Base-by-base conservation (phyloP, 2,329 filamentous ascomycete genomes). In the Chalaropsis ovoidea region DNA sequence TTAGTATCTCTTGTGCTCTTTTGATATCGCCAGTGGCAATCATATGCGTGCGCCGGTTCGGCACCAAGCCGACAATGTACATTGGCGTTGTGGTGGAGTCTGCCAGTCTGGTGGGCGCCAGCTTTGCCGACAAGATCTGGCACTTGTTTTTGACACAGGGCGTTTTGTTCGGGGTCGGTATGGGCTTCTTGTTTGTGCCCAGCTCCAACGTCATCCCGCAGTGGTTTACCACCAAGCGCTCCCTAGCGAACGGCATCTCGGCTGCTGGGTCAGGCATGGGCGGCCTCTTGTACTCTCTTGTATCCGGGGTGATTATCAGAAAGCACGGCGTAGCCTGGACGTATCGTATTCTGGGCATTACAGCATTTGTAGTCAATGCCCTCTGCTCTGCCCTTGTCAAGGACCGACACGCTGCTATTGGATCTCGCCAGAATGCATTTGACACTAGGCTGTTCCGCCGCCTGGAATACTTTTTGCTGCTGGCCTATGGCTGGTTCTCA, bases 91-190 rank as follows among this genome's bases (percentile, higher is more conserved):
- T 83, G 0, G 76, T 92, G 60, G 82, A 89, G 72, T 80, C 84
- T 0, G 75, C 78, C 8, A 85, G 83, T 24, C 80, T 92, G 68
- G 81, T 91, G 56, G 83, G 82, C 1, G 88, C 89, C 7, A 87
- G 84, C 15, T 91, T 90, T 70, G 82, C 86, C 0, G 77, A 72
- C 17, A 71, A 82, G 65, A 85, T 89, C 66, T 92, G 88, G 86
- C 88, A 93, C 43, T 79, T 94, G 0, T 85, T 91, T 66, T 79
- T 93, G 0, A 82, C 81, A 5, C 89, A 93, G 72, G 89, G 89
- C 3, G 71, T 92, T 2, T 82, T 85, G 64, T 92, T 93, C 68
- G 89, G 89, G n/a, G 73, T 86, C 24, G 89, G 88, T 2, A 86
- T 93, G 81, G 89, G 89, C 0, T 86, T 92, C 66, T 77, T 87